phyloP scores from a whole-genome alignment of 169 alveolate species.

The Plasmodium vivax region DNA sequence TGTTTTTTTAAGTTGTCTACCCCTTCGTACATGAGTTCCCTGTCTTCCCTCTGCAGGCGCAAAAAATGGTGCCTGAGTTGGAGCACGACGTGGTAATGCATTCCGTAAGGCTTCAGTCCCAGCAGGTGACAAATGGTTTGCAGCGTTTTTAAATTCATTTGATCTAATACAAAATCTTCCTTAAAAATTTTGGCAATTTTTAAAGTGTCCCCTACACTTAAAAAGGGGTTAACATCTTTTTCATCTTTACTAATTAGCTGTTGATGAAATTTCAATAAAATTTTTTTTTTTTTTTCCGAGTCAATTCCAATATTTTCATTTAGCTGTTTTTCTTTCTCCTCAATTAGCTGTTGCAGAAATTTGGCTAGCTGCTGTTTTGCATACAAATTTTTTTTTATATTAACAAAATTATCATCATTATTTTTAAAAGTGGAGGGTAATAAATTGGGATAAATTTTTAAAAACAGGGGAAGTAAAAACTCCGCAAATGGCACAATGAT shows the following conservation, averaged over 20 bases:
- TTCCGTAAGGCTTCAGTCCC: constrained; percentile 89
- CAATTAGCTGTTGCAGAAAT: constrained; percentile 89
- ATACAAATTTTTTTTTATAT: constrained; percentile 85
- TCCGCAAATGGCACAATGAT: constrained; percentile 91
- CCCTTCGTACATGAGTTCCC: constrained; percentile 91
- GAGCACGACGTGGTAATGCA: constrained; percentile 88
- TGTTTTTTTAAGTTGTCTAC: constrained; percentile 86
- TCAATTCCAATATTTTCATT: constrained; percentile 80
- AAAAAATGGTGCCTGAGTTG: constrained; percentile 88
- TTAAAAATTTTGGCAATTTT: constrained; percentile 87
- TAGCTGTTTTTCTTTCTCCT: constrained; percentile 73
- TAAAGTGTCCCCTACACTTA: constrained; percentile 80
- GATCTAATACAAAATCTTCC: constrained; percentile 88
- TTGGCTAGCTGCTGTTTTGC: constrained; percentile 91
- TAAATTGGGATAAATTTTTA: constrained; percentile 90
- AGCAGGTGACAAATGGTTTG: constrained; percentile 88
- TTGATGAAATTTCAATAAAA: constrained; percentile 86
- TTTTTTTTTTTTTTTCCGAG: constrained; percentile 81
- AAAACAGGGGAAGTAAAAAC: constrained; percentile 88
- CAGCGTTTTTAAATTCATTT: constrained; percentile 89
- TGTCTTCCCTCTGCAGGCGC: constrained; percentile 87
- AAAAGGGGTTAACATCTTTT: constrained; percentile 85
- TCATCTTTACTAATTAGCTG: constrained; percentile 85
- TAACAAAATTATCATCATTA: constrained; percentile 81
- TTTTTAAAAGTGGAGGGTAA: constrained; percentile 91